Base-by-base conservation (phyloP, 2,329 filamentous ascomycete species). In the Phialophora chinensis region DNA sequence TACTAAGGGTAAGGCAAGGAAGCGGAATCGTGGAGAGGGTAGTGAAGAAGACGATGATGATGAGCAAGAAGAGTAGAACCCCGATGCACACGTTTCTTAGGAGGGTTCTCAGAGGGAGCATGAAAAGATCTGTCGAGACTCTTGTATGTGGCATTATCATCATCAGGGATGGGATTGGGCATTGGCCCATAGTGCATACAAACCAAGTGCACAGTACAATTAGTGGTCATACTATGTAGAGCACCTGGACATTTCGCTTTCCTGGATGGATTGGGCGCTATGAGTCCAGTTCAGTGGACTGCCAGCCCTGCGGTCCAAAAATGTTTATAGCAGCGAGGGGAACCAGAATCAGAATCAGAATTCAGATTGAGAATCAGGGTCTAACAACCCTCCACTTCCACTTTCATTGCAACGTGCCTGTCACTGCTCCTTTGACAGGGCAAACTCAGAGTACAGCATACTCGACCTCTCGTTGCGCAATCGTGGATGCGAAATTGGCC, bases 1-100 rank as follows among this genome's bases (percentile, higher is more conserved):
- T 75, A 82, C 74, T 79, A 74, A 73, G 50, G 80, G 80, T 44
- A 78, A 79, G 56, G 77, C 80, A 23, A 80, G 83, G 54, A 82
- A 81, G 55, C 27, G 53, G 23, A 55, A 20, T 55, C 53, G 80
- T 61, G 72, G 71, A 5, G 73, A 63, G 54, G 70, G 72, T 3
- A 66, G 71, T 17, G 69, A 62, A 31, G 55, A 50, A 31, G 58
- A 49, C 20, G 54, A 44, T n/a, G 58, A 62, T 55, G 33, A 62
- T 6, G 42, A 54, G 52, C 25, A 44, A 59, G 59, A 61, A 3
- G 49, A 61, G 5, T 31, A 50, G 25, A 23, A 11, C 4, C 33
- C 31, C 17, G 49, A 61, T 25, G 27, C 29, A 25, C 27, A 14
- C 6, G 7, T 7, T 8, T 33, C 20, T 12, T 8, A 50, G 14